phyloP scores from a whole-genome alignment of 768 basidiomycete genomes.

The Termitomyces heimii region DNA sequence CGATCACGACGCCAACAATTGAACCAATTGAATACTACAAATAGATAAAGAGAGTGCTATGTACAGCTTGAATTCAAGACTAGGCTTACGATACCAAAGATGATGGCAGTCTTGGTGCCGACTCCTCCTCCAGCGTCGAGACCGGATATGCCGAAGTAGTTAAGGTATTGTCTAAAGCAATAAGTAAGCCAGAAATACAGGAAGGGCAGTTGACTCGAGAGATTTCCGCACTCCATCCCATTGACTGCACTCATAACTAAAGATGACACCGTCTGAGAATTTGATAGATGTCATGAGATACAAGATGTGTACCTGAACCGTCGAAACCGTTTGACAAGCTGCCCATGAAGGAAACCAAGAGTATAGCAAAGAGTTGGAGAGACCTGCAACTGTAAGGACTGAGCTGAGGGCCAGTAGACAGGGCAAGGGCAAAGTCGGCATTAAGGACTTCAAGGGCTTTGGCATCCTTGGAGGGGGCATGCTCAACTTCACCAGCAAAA shows the following conservation, averaged over 20 bases:
- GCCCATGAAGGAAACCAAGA: slow-evolving; percentile 39
- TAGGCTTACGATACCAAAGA: slow-evolving; percentile 36
- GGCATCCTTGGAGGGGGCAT: slow-evolving; percentile 10
- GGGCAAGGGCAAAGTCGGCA: slow-evolving; percentile 37
- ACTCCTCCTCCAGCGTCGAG: slow-evolving; percentile 35
- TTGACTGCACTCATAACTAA: slow-evolving; percentile 43
- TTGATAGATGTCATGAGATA: neutral
- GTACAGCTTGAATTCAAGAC: neutral
- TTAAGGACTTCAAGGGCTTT: slow-evolving; percentile 26
- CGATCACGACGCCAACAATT: slow-evolving; percentile 32
- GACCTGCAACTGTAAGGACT: slow-evolving; percentile 31
- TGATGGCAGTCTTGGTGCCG: slow-evolving; percentile 36
- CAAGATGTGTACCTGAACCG: slow-evolving; percentile 29
- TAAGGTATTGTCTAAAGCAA: slow-evolving; percentile 28
- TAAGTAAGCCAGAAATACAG: neutral
- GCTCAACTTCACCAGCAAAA: neutral
- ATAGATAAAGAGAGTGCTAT: neutral
- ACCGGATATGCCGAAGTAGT: slow-evolving; percentile 34
- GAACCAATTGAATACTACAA: slow-evolving; percentile 36
- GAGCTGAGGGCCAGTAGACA: slow-evolving; percentile 36
- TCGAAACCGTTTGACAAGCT: slow-evolving; percentile 43
- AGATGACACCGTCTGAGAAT: neutral
- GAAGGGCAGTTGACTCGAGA: neutral
- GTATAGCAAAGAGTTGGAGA: slow-evolving; percentile 33
- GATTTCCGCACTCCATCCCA: slow-evolving; percentile 34